Base-by-base conservation (phyloP, 306 rosid species). In the Lupinus albus region DNA sequence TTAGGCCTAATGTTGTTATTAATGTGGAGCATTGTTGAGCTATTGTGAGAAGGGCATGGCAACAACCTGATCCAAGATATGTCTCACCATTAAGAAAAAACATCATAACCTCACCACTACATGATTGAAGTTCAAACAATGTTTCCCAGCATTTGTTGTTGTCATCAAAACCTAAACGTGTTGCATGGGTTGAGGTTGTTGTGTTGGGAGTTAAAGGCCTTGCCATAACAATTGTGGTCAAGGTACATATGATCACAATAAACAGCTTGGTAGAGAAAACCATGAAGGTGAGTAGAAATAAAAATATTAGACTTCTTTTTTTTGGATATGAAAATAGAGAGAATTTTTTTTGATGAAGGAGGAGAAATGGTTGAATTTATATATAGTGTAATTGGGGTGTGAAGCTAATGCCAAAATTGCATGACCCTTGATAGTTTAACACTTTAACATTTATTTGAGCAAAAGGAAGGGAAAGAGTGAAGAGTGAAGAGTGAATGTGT, bases 1-100 rank as follows among this genome's bases (percentile, higher is more conserved):
- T 78, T n/a, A 78, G 78, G 2, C 88, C 85, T 9, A 84, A 33
- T 0, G 83, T 67, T 21, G 51, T 14, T 2, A 78, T 73, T 77
- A 84, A 44, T 77, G 58, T 0, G 83, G 78, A 80, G 50, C 81
- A 84, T 20, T 68, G 18, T 4, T 64, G 65, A 0, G 85, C 75
- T 39, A 84, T 84, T 11, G 35, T 51, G 6, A 51, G 45, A 7
- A 72, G 63, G 6, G 62, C 74, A 33, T 20, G 71, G 71, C 70
- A 84, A 44, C 85, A 84, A 3, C 41, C 79, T 0, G 67, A 36
- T 10, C 81, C 80, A 4, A 78, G 64, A 14, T 68, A 46, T 3
- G 75, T 18, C 62, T 74, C 67, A 0, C 72, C 76, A 4, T 68
- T 78, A 3, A 20, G 36, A 1, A 72, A 62, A 21, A 62, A 72